These are phyloP conservation scores for Solanum verrucosum DNA, from an alignment of 257 asterid species.

Conservation along the genomic window DNA sequence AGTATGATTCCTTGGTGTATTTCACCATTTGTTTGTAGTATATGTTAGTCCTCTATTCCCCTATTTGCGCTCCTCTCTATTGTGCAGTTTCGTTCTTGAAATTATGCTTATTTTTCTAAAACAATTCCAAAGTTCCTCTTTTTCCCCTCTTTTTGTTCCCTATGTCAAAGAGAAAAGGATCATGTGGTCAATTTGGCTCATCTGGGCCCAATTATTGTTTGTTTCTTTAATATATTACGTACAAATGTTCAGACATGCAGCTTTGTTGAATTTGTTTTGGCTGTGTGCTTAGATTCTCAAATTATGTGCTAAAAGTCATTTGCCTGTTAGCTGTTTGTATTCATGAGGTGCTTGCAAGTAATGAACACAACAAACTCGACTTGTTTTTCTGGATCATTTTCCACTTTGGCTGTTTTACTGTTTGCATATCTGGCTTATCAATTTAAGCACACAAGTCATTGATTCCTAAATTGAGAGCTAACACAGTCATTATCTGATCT, in stretches of 20 bases:
- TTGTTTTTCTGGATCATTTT: neutral
- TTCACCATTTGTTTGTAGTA: neutral
- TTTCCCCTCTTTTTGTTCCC: neutral
- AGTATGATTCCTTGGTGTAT: neutral
- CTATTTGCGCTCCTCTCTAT: neutral
- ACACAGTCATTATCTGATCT: constrained; percentile 5
- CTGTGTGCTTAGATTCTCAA: neutral
- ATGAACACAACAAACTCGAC: neutral
- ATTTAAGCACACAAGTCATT: neutral
- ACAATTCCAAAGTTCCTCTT: neutral
- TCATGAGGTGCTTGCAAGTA: neutral
- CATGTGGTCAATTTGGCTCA: neutral
- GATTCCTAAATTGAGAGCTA: neutral
- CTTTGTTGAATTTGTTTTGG: neutral
- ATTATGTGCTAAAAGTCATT: neutral
- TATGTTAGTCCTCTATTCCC: neutral
- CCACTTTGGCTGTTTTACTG: neutral
- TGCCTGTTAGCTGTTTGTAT: neutral
- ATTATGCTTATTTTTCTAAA: neutral
- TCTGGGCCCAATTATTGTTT: neutral
- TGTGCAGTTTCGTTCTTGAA: neutral
- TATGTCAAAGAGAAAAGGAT: neutral
- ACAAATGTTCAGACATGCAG: neutral
- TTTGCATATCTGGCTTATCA: neutral
- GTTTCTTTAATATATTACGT: neutral